Conservation (phyloP, 345 rosid genomes). For the Eucalyptus tenuipes region DNA sequence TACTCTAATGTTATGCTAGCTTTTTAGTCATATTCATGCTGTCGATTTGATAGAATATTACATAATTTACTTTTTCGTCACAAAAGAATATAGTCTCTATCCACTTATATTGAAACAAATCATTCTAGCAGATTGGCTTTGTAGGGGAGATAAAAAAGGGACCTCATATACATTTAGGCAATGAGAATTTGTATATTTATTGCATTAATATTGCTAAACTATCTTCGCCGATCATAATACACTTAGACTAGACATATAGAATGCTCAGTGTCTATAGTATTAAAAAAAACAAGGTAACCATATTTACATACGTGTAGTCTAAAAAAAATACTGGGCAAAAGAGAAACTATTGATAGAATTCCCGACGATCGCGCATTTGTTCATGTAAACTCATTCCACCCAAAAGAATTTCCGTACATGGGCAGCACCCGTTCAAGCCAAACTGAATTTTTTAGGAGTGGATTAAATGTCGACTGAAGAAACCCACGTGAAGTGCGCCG, state of each 20-base stretch:
- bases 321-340: background rate
- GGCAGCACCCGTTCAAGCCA: too few species aligned
- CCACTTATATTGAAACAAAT: background rate
- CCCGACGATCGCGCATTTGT: accelerated
- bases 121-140: background rate
- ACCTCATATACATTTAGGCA: background rate
- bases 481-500: too few species aligned
- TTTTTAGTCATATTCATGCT: background rate
- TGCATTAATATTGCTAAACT: too few species aligned
- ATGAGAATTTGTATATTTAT: background rate
- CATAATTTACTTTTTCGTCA: too few species aligned
- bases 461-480: too few species aligned
- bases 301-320: background rate
- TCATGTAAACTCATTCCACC: too few species aligned
- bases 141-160: background rate
- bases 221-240: background rate
- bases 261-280: background rate
- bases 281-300: background rate
- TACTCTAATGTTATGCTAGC: background rate
- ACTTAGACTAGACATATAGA: accelerated
- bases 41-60: background rate
- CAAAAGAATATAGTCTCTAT: background rate
- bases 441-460: too few species aligned
- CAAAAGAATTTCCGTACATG: too few species aligned
- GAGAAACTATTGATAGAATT: background rate